A percentile compares a stretch with the other conserved stretches of the same genome.
These are phyloP conservation scores for Rhamnella rubrinervis DNA, from an alignment of 331 rosid species.

Conservation along the genomic window DNA sequence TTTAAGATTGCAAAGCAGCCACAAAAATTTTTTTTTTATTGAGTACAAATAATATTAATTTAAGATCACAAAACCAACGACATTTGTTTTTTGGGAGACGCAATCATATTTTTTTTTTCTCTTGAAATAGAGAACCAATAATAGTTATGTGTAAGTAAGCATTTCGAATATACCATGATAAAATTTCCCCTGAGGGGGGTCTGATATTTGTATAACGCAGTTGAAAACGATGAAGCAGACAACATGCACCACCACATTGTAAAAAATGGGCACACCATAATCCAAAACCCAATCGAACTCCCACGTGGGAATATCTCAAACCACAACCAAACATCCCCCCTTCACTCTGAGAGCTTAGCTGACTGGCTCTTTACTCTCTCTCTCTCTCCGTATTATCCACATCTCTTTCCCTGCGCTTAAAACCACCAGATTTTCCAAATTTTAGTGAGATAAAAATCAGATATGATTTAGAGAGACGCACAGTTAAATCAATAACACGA, in stretches of 20 bases:
- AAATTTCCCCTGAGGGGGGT: no score
- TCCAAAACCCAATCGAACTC: not conserved
- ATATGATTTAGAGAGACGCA: slow-evolving; percentile 4
- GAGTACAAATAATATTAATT: no score
- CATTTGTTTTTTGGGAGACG: no score
- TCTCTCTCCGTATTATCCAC: slow-evolving; percentile 58
- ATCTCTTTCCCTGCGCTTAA: slow-evolving; percentile 20
- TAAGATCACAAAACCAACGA: no score
- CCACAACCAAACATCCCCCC: slow-evolving; percentile 45
- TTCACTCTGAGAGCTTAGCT: not conserved
- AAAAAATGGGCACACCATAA: not conserved
- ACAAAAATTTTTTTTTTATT: no score
- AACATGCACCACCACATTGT: not conserved
- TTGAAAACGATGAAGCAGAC: not conserved
- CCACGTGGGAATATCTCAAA: slow-evolving; percentile 42
- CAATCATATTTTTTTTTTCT: no score
- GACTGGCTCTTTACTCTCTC: not conserved
- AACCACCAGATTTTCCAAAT: slow-evolving; percentile 48
- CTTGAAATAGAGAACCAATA: no score
- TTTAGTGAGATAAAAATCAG: not conserved
- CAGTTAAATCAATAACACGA: not conserved
- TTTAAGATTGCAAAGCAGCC: no score
- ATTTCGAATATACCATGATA: no score
- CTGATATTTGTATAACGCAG: no score
- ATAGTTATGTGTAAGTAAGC: no score